phyloP scores from a whole-genome alignment of 2,329 filamentous ascomycete genomes.

The Falciphora oryzae region DNA sequence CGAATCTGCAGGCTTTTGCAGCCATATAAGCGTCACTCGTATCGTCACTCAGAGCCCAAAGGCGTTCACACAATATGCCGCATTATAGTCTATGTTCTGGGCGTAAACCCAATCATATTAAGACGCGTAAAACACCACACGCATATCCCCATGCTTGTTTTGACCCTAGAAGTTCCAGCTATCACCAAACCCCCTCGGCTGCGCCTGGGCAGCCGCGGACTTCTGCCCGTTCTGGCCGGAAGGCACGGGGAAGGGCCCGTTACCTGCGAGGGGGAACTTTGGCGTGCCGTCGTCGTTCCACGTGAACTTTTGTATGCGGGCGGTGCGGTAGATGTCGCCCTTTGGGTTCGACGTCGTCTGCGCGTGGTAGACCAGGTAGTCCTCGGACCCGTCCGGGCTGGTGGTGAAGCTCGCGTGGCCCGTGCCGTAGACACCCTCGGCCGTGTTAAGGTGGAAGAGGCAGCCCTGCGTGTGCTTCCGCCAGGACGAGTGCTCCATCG shows the following conservation, averaged over 20 bases:
- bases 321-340: constrained; percentile 26
- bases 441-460: constrained; percentile 30
- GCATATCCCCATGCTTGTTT: background rate
- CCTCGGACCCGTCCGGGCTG: constrained; percentile 26
- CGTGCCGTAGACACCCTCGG: constrained; percentile 25
- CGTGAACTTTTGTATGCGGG: constrained; percentile 26
- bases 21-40: background rate
- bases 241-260: constrained; percentile 27
- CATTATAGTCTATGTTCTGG: too few relatives aligned
- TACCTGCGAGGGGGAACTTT: constrained; percentile 26
- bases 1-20: too few relatives aligned
- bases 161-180: background rate
- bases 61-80: background rate
- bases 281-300: constrained; percentile 30
- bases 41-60: background rate
- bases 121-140: background rate
- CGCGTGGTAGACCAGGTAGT: constrained; percentile 31
- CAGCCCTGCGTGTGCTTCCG: constrained; percentile 27
- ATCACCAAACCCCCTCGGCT: background rate
- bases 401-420: constrained; percentile 30
- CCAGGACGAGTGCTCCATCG: constrained; percentile 31
- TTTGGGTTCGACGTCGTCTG: constrained; percentile 26
- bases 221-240: constrained; percentile 22
- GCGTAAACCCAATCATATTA: background rate
- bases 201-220: background rate